phyloP scores from a whole-genome alignment of 148 eudicot species.

The Vaccinium macrocarpon region DNA sequence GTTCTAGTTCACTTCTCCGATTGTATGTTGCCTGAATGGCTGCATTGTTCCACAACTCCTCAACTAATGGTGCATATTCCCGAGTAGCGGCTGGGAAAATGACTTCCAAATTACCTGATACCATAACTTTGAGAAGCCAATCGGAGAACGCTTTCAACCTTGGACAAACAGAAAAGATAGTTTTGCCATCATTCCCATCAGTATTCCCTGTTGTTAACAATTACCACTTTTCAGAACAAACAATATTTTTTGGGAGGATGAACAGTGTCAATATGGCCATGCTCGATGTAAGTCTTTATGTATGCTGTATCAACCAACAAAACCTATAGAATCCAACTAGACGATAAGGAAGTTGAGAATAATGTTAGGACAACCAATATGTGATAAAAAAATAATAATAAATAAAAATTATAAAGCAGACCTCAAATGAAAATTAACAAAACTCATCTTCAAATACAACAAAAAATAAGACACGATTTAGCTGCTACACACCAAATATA shows the following conservation, averaged over 20 bases:
- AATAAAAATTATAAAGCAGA: background rate
- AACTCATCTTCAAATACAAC: background rate
- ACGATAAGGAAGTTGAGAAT: constrained; percentile 7
- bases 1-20: constrained; percentile 78
- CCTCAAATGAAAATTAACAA: background rate
- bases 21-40: constrained; percentile 85
- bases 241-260: background rate
- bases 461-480: background rate
- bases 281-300: background rate
- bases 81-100: constrained; percentile 97
- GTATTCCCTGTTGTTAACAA: constrained; percentile 32
- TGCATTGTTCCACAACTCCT: constrained; percentile 72
- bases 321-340: constrained; percentile 5
- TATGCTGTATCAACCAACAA: background rate
- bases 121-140: constrained; percentile 94
- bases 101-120: constrained; percentile 71
- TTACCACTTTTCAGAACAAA: background rate
- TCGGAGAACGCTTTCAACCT: constrained; percentile 89
- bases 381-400: background rate
- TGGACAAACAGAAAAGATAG: constrained; percentile 66
- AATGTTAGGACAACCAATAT: background rate
- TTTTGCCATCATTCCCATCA: constrained; percentile 33
- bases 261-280: background rate
- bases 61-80: constrained; percentile 91
- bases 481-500: background rate